Base-by-base conservation (phyloP, 768 basidiomycete species). In the Suillus sp. region DNA sequence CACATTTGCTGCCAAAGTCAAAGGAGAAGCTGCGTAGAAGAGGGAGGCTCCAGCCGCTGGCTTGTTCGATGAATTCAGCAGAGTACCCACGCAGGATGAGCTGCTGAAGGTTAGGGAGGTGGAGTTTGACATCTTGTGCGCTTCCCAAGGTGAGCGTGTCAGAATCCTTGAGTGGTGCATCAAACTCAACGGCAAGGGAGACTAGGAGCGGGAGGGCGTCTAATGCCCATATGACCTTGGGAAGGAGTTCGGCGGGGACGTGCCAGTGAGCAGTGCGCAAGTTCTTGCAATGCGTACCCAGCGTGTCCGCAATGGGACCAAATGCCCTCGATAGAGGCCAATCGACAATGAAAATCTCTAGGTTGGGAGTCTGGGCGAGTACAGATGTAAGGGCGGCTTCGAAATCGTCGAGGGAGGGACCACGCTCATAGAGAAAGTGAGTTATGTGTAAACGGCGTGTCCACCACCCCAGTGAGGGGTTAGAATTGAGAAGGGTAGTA, bases 181-280 rank as follows among this genome's bases (percentile, higher is more conserved):
- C 69, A 48, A 90, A 83, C 34, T 85, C 80, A 63, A 93, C 79
- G 66, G 85, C 84, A 3, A 83, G 80, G 2, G 84, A 82, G 9
- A 84, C 76, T 45, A 93, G 77, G 59, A 75, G 74, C 1, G 85
- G 85, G 5, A 93, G 81, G 1, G 84, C 81, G 60, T 86, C 83
- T 2, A 93, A 77, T 6, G 89, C 86, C 87, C 88, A 89, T 50
- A 92, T 91, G 5, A 90, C 81, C 69, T 88, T 89, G 14, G 86
- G 78, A 2, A 90, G 74, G 0, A 83, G 78, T 22, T 83, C 79
- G 0, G 79, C 78, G 0, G 87, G 84, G 10, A 91, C 76, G 61
- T 81, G 83, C 79, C 87, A 85, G 58, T 86, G 83, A 0, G 88
- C 80, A 0, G 88, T 88, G 11, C 84, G 86, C 22, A 93, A 74